These are phyloP conservation scores for Aspergillus brunneoviolaceus DNA, from an alignment of 2,329 filamentous ascomycete species.

Conservation along the genomic window DNA sequence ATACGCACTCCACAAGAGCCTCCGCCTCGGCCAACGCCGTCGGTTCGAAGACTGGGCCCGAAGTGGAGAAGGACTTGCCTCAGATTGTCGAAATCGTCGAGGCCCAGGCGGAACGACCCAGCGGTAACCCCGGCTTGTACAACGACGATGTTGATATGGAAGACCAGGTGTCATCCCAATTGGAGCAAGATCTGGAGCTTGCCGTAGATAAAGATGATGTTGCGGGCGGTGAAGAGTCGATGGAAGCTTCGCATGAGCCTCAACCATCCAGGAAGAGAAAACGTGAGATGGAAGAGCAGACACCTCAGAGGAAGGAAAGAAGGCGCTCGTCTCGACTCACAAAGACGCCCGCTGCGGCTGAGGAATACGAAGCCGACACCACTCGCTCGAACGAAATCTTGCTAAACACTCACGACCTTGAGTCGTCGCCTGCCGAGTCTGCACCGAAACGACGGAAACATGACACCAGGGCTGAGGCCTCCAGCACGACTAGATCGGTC, in stretches of 20 bases:
- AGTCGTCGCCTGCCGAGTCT: constrained; percentile 20
- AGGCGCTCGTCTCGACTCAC: constrained; percentile 32
- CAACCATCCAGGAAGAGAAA: constrained; percentile 37
- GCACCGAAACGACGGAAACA: constrained; percentile 27
- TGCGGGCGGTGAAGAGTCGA: constrained; percentile 6
- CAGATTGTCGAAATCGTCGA: not conserved
- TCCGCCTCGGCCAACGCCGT: not conserved
- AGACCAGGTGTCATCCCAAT: constrained; percentile 45
- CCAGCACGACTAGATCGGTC: not conserved
- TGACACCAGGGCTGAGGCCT: constrained; percentile 16
- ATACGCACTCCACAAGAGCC: not conserved
- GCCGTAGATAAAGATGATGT: constrained; percentile 33
- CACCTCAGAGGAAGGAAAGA: constrained; percentile 23
- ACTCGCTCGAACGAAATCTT: constrained; percentile 18
- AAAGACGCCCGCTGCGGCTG: constrained; percentile 11
- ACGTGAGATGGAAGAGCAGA: constrained; percentile 24
- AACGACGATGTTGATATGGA: constrained; percentile 47
- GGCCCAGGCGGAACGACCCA: constrained; percentile 4
- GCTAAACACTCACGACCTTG: constrained; percentile 6
- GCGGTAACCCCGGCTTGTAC: constrained; percentile 34
- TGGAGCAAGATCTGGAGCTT: constrained; percentile 45
- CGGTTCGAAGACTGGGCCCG: not conserved
- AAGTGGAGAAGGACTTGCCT: not conserved
- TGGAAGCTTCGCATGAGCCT: constrained; percentile 9
- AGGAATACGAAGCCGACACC: constrained; percentile 11